Evolutionary conservation across 2,329 filamentous ascomycete species (phyloP).

Genomic region (Sporothrix pseudoabietina): DNA sequence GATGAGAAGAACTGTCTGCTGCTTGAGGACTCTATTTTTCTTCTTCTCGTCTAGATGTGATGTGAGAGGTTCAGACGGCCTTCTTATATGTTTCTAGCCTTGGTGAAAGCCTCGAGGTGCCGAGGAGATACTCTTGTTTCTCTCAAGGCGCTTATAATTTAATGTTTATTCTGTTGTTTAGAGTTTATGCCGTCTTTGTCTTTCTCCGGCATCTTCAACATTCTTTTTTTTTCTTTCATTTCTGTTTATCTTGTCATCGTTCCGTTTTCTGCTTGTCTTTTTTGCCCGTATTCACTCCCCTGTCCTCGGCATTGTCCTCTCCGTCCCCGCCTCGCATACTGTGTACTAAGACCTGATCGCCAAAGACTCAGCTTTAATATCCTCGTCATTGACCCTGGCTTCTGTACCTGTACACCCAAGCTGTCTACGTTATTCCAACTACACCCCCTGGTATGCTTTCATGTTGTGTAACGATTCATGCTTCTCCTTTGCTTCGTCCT

Average conservation of each 20-base stretch:
- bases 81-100: conserved; percentile 19
- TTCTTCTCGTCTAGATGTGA: neutral
- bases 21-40: neutral
- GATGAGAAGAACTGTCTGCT: neutral
- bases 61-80: neutral
- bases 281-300: neutral
- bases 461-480: neutral
- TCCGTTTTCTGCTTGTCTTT: neutral
- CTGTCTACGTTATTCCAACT: neutral
- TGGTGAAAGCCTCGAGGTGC: neutral
- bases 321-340: neutral
- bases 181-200: neutral
- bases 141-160: neutral
- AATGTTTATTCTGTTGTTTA: neutral
- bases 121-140: neutral
- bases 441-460: neutral
- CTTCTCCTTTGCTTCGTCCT: neutral
- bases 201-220: neutral
- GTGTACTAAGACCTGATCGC: neutral
- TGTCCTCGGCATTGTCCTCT: neutral
- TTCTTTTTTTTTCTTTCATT: neutral
- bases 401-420: conserved; percentile 2
- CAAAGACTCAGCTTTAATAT: neutral
- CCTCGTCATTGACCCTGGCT: neutral
- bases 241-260: neutral